These are phyloP conservation scores for Yamadazyma endophytica DNA, from an alignment of 805 yeast species.

Conservation along the genomic window DNA sequence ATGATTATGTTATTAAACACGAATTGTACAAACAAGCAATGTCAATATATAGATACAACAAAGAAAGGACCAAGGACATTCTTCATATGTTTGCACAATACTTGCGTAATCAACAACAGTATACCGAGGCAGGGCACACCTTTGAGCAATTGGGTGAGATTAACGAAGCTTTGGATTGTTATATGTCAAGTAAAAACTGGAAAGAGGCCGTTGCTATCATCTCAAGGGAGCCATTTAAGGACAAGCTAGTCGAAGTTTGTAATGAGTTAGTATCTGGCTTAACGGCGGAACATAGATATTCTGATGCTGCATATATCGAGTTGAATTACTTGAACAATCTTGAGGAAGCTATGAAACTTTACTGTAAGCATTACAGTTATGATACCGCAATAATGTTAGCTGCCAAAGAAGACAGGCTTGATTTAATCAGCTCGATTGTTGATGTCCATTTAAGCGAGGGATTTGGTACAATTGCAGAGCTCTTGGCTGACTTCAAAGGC, in stretches of 20 bases:
- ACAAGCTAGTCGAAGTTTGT: conserved; percentile 44
- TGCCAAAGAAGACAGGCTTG: conserved; percentile 35
- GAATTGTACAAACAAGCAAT: conserved; percentile 68
- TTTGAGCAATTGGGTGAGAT: conserved; percentile 63
- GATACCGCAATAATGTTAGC: conserved; percentile 74
- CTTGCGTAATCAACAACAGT: conserved; percentile 53
- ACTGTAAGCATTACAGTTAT: conserved; percentile 71
- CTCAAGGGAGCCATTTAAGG: conserved; percentile 32
- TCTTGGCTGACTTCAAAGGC: conserved; percentile 87
- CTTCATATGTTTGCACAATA: conserved; percentile 59
- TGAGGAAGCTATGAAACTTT: conserved; percentile 59
- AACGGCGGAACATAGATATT: conserved; percentile 65
- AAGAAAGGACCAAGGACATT: conserved; percentile 48
- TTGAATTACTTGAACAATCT: conserved; percentile 55
- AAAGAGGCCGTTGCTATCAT: conserved; percentile 72
- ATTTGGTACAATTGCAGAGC: conserved; percentile 80
- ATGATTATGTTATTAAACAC: conserved; percentile 66
- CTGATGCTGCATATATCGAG: conserved; percentile 78
- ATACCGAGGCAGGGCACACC: conserved; percentile 72
- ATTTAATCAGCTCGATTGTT: conserved; percentile 53
- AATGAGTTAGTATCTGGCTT: conserved; percentile 57
- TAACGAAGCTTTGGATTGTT: conserved; percentile 65
- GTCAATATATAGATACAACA: conserved; percentile 47
- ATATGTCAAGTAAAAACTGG: conserved; percentile 74
- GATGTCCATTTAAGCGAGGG: conserved; percentile 82